These are phyloP conservation scores for Heterococcus sp. DNA, from an alignment of 108 stramenopile species.

Conservation along the genomic window DNA sequence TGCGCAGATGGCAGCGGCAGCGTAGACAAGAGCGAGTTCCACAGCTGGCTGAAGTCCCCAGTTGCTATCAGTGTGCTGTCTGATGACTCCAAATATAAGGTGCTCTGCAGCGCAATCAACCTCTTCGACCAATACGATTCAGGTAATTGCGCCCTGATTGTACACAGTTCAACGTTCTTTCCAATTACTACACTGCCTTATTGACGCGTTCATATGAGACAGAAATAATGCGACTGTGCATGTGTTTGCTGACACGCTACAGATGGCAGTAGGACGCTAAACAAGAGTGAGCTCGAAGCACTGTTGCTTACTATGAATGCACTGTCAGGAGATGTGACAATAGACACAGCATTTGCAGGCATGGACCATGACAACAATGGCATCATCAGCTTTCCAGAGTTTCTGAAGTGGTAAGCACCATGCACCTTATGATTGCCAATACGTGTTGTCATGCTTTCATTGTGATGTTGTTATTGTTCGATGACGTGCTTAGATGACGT, in stretches of 20 bases:
- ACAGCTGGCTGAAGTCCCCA: not conserved
- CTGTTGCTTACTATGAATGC: not conserved
- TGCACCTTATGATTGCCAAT: too few species aligned
- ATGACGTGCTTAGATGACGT: too few species aligned
- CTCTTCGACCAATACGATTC: not conserved
- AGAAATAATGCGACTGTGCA: too few species aligned
- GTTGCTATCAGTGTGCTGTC: not conserved
- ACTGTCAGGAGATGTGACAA: not conserved
- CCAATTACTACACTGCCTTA: too few species aligned
- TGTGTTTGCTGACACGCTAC: too few species aligned
- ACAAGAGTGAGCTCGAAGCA: not conserved
- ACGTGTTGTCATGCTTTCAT: too few species aligned
- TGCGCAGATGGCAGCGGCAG: not conserved
- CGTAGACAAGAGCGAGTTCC: not conserved
- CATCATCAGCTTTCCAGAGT: not conserved
- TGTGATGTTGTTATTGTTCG: too few species aligned
- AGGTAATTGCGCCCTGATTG: too few species aligned
- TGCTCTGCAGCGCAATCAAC: not conserved
- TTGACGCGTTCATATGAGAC: too few species aligned
- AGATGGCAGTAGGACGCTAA: not conserved
- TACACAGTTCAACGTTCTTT: too few species aligned
- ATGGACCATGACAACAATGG: not conserved
- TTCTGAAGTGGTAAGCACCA: not conserved
- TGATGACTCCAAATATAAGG: not conserved
- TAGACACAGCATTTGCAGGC: not conserved